phyloP scores from a whole-genome alignment of 2,329 filamentous ascomycete species.

The Pyrenochaeta sp. region DNA sequence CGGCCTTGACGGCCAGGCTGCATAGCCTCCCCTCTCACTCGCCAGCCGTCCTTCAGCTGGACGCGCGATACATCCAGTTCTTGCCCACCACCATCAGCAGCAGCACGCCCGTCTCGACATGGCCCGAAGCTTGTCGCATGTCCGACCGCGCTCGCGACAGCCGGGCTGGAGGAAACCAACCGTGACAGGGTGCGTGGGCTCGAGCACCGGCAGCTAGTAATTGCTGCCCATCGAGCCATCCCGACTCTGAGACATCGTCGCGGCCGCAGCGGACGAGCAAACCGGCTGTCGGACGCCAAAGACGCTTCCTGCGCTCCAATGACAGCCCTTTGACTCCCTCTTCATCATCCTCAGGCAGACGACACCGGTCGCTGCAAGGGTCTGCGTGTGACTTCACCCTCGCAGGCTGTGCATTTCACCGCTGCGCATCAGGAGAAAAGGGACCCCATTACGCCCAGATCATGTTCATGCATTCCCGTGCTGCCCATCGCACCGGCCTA shows the following conservation, averaged over 20 bases:
- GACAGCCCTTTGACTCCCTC: constrained; percentile 7
- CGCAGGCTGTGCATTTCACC: constrained; percentile 46
- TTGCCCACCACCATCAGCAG: constrained; percentile 9
- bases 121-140: constrained; percentile 2
- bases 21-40: constrained; percentile 29
- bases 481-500: constrained; percentile 34
- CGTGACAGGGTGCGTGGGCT: constrained; percentile 15
- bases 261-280: constrained; percentile 18
- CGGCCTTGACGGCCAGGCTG: constrained; percentile 16
- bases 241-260: constrained; percentile 25
- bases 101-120: constrained; percentile 1
- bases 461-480: constrained; percentile 32
- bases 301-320: constrained; percentile 15
- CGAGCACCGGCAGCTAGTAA: constrained; percentile 21
- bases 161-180: neutral
- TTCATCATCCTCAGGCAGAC: constrained; percentile 29
- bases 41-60: constrained; percentile 9
- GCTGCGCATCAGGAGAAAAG: constrained; percentile 24
- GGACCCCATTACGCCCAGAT: constrained; percentile 35
- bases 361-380: constrained; percentile 36
- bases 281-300: constrained; percentile 12
- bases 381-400: constrained; percentile 30
- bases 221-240: constrained; percentile 40
- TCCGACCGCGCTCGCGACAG: neutral
- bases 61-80: neutral